A percentile compares a stretch with the other conserved stretches of the same genome.
These are phyloP conservation scores for Candida qinlingensis DNA, from an alignment of 805 yeast species.

Conservation along the genomic window DNA sequence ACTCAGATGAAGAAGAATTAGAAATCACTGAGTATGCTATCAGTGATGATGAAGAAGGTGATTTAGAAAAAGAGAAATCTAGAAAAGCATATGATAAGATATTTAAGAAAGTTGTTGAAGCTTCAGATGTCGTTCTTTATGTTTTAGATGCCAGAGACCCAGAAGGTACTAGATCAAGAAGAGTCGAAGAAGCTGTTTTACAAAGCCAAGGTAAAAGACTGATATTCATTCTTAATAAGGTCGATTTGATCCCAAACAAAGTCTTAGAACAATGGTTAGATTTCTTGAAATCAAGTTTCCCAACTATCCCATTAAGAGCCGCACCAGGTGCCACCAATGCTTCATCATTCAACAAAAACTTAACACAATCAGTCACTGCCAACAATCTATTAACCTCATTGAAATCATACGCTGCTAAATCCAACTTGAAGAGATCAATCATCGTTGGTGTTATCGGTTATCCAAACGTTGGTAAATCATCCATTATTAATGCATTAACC, in stretches of 20 bases:
- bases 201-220: constrained; percentile 78
- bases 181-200: constrained; percentile 84
- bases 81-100: constrained; percentile 91
- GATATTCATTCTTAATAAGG: constrained; percentile 82
- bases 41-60: constrained; percentile 40
- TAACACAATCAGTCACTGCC: constrained; percentile 70
- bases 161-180: constrained; percentile 86
- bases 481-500: constrained; percentile 84
- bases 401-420: constrained; percentile 78
- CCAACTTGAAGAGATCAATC: constrained; percentile 82
- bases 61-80: constrained; percentile 58
- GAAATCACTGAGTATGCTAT: constrained; percentile 47
- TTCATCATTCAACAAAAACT: constrained; percentile 63
- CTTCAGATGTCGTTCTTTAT: constrained; percentile 50
- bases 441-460: constrained; percentile 95
- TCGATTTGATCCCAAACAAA: constrained; percentile 85
- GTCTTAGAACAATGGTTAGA: constrained; percentile 81
- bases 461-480: constrained; percentile 96
- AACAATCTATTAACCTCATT: constrained; percentile 69
- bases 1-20: constrained; percentile 36
- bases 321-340: constrained; percentile 69
- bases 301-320: constrained; percentile 86
- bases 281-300: constrained; percentile 76
- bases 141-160: constrained; percentile 98
- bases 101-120: constrained; percentile 65